Percentiles rank a stretch among this genome's conserved stretches.
These are phyloP conservation scores for Tulasnella sp. DNA, from an alignment of 768 basidiomycete species.

Conservation along the genomic window DNA sequence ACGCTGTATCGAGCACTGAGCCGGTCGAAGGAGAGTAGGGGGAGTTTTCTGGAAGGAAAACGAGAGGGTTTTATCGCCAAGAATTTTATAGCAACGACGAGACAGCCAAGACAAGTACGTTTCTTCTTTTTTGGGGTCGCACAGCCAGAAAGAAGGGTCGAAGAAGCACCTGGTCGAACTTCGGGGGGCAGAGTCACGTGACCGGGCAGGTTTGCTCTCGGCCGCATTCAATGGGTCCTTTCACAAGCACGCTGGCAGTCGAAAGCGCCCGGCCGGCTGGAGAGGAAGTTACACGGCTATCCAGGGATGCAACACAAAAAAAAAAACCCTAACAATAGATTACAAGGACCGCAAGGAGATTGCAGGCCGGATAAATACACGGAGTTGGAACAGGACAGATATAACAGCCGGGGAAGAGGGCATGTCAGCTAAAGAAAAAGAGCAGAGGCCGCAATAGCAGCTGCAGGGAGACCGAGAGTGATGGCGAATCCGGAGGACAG, in stretches of 20 bases:
- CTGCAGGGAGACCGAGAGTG: not conserved
- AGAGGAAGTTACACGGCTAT: not conserved
- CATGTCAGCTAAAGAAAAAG: not conserved
- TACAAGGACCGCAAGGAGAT: not conserved
- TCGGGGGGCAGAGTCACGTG: not conserved
- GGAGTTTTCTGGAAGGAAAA: not conserved
- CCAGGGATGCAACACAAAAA: not conserved
- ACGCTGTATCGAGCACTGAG: not conserved
- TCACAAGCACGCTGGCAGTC: too few relatives aligned
- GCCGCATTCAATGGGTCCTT: not conserved
- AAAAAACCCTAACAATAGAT: not conserved
- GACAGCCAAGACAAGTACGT: not conserved
- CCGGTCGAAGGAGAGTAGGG: not conserved
- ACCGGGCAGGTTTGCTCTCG: not conserved
- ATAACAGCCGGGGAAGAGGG: not conserved
- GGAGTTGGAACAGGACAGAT: not conserved
- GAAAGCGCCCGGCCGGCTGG: too few relatives aligned
- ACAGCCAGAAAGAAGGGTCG: not conserved
- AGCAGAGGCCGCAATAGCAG: not conserved
- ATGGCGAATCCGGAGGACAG: not conserved
- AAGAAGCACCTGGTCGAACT: not conserved
- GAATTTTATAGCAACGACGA: not conserved
- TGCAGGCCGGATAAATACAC: not conserved
- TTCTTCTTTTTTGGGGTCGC: not conserved
- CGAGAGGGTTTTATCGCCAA: not conserved